Base-by-base conservation (phyloP, 345 rosid species). In the Turnera subulata region DNA sequence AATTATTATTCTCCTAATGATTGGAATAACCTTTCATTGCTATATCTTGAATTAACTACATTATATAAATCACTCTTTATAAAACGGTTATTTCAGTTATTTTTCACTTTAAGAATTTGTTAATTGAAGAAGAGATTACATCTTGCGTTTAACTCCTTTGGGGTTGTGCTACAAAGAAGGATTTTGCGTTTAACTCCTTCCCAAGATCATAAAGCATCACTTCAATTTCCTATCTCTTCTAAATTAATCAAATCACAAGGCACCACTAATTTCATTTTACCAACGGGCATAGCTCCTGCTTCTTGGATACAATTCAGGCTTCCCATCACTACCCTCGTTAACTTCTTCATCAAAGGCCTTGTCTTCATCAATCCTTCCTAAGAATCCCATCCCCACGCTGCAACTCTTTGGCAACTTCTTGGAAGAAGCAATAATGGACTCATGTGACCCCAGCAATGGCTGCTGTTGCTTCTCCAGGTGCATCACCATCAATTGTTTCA, bases 291-390 rank as follows among this genome's bases (percentile, higher is more conserved):
- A 65, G 6, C 77, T 77, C 62, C 63, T 82, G 69, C 88, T 80
- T 56, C 84, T 73, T 4, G 82, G 59, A 48, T 64, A 73, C 69
- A 63, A 43, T 1, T 33, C 52, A 6, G 44, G 13, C 44, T 29
- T 56, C 53, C 22, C 1, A 44, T 25, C 55, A 1, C 38, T 46
- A 8, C 23, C 58, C 42, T 9, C 43, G 33, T 23, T 70, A 11
- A 33, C 48, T 8, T 66, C 73, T 25, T 72, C 66, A 7, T 60
- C 78, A 38, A 72, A 40, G 47, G 72, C 35, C 62, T 64, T 73
- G 1, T 81, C 84, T 60, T 81, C 90, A 6, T 78, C 89, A 39
- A 83, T 80, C 58, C 61, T 75, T 37, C 82, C 84, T 86, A 83
- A 80, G 37, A 69, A 35, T 16, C 68, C 64, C 74, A 59, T 64